phyloP scores from a whole-genome alignment of 176 grass and related monocot species.

The Phoenix roebelenii region DNA sequence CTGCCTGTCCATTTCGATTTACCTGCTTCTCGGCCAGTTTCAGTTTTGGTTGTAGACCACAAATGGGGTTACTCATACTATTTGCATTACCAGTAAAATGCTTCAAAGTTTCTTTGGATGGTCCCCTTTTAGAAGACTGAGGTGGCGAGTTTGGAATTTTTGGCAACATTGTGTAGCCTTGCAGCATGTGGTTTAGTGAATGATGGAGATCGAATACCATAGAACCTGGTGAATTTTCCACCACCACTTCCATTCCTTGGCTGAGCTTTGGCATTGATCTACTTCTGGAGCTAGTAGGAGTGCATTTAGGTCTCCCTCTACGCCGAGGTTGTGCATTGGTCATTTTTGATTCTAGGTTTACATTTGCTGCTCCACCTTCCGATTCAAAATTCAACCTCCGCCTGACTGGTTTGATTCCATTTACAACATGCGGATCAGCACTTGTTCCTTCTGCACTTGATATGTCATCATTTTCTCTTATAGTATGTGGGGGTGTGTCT shows the following conservation, averaged over 20 bases:
- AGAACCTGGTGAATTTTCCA: slow-evolving; percentile 28
- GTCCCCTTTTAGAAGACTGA: slow-evolving; percentile 15
- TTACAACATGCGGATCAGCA: slow-evolving; percentile 8
- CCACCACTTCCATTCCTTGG: slow-evolving; percentile 17
- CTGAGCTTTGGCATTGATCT: slow-evolving; percentile 12
- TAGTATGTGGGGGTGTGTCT: slow-evolving; percentile 11
- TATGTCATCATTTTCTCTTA: slow-evolving; percentile 1
- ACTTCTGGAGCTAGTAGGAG: slow-evolving; percentile 23
- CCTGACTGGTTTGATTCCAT: slow-evolving; percentile 20
- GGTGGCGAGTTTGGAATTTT: slow-evolving; percentile 11
- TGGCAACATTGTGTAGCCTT: slow-evolving; percentile 29
- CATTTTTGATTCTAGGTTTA: slow-evolving; percentile 1
- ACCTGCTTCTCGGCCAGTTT: too few relatives aligned
- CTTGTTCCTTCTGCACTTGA: slow-evolving; percentile 8
- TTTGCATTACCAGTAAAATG: slow-evolving; percentile 21
- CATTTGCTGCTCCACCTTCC: slow-evolving; percentile 19
- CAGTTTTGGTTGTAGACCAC: too few relatives aligned
- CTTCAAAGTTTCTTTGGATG: slow-evolving; percentile 5
- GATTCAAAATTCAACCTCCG: slow-evolving; percentile 35
- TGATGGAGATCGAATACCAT: slow-evolving; percentile 28
- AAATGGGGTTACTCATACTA: not conserved
- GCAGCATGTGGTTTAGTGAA: slow-evolving; percentile 22
- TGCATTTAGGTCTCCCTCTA: slow-evolving; percentile 20
- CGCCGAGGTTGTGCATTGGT: slow-evolving; percentile 3
- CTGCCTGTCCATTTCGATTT: too few relatives aligned